Evolutionary conservation across 139 green algal species (phyloP), one percentile per base, ranked within the genome.

Genomic region (Volvox reticuliferus): DNA sequence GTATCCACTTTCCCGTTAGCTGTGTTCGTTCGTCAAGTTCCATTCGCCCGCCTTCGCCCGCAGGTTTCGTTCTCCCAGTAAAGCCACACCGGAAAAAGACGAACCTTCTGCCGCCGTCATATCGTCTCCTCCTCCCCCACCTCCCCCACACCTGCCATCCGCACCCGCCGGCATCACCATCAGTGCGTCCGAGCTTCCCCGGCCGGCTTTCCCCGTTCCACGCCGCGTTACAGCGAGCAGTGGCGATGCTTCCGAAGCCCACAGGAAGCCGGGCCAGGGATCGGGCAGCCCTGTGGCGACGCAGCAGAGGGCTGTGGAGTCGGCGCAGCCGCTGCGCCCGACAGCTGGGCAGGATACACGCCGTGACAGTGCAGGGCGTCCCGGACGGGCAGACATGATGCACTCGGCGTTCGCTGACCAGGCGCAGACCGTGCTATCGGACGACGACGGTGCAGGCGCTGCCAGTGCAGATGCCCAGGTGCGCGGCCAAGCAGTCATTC

Each of bases 41-140:
- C 71, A 18, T 30, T n/a, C 20, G 33, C 71, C n/a, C 22, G 71
- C 20, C 14, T 82, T 12, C 76, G 76, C 12, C 76, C 76, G 14
- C 79, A 86, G 79, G 79, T 86, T 28, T 28, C 50, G 21, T 22
- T 86, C 79, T n/a, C 79, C 79, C 24, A 73, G 50, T 55, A 86
- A 86, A 24, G 78, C 37, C 5, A 30, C 71, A 32, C 22, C 71
- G 21, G 22, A 32, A 14, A 55, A 82, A 24, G 2, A 82, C 5
- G 32, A 17, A 26, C 36, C 24, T 1, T 2, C 36, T 24, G 78
- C 36, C 35, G 36, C 78, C 16, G 78, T 26, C 24, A 28, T 61
- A 36, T 21, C 35, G 14, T 63, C 81, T 5, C 5, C 81, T 19
- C 62, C 62, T 62, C 22, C n/a, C 12, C 62, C 21, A 17, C 62